Base-by-base conservation (phyloP, 768 basidiomycete species). In the Dendrothele bispora region DNA sequence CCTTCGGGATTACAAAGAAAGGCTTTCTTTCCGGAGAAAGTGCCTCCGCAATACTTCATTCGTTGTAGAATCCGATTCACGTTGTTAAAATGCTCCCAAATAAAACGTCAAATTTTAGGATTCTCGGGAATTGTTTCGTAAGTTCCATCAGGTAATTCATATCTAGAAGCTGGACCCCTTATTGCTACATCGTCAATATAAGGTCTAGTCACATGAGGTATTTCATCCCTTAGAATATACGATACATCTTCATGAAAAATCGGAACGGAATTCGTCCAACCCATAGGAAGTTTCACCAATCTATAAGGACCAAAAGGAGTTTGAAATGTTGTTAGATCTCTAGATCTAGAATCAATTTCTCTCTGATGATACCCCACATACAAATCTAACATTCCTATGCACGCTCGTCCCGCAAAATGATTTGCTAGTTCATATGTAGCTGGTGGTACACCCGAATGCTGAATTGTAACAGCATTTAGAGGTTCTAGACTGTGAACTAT, bases 171-270 rank as follows among this genome's bases (percentile, higher is more conserved):
- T 0, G 65, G 70, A 0, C 71, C 68, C 46, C 62, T 64, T 4
- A 73, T 46, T 0, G 61, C 61, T 0, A 69, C 50, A 44, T 79
- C 67, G 50, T 80, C 67, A 6, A 78, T 61, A 41, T 65, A 80
- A 0, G 62, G 65, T 0, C 55, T 50, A 0, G 68, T 69, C 4
- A 58, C 21, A 1, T 72, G 22, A n/a, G 70, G 71, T 2, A 78
- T 75, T 46, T 77, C 66, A 0, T 58, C 45, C 35, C 67, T 58
- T 0, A 77, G 49, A 7, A 73, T 68, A 24, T 64, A 64, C 0
- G 59, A 58, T 6, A 73, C 58, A 41, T 74, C 63, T 7, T 62
- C 67, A 10, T 77, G 70, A 38, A 73, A 69, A 1, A 74, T 68
- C 0, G 63, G 65, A 0, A 67, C 59, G 10, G 42, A 43, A 22